phyloP scores from a whole-genome alignment of 306 rosid genomes.

The Myrica gale region DNA sequence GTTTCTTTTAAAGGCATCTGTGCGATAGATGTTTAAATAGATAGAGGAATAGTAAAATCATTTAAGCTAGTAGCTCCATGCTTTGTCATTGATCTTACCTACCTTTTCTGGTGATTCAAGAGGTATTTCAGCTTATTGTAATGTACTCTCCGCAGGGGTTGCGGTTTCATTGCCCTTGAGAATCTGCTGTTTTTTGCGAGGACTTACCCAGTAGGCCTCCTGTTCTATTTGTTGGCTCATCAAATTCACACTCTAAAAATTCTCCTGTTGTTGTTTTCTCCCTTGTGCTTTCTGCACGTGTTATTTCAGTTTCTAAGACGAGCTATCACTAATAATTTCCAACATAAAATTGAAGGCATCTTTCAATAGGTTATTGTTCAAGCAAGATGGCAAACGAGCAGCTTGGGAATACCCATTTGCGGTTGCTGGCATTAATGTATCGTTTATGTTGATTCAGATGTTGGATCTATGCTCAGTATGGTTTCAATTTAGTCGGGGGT shows the following conservation, averaged over 20 bases:
- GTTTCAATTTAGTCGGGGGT: too few relatives aligned
- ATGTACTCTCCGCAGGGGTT: slow-evolving; percentile 71
- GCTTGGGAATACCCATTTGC: slow-evolving; percentile 99
- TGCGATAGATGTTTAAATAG: background rate
- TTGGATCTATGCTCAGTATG: slow-evolving; percentile 75
- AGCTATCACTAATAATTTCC: slow-evolving; percentile 57
- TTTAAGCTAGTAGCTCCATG: background rate
- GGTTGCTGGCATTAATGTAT: slow-evolving; percentile 87
- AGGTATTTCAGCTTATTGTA: slow-evolving; percentile 40
- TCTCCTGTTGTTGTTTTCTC: background rate
- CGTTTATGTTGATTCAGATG: slow-evolving; percentile 89
- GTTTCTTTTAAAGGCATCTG: background rate
- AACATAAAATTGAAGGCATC: slow-evolving; percentile 88
- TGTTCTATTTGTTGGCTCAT: background rate
- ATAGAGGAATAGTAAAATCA: background rate
- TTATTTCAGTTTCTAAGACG: slow-evolving; percentile 36
- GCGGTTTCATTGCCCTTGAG: slow-evolving; percentile 88
- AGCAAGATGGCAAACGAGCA: slow-evolving; percentile 79
- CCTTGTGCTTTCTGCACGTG: slow-evolving; percentile 6
- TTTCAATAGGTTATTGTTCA: slow-evolving; percentile 78
- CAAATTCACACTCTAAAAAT: background rate
- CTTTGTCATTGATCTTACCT: background rate
- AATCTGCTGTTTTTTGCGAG: slow-evolving; percentile 78
- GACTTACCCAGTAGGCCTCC: slow-evolving; percentile 74
- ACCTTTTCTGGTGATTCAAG: background rate